A percentile compares a stretch with the other conserved stretches of the same genome.
phyloP scores from a whole-genome alignment of 1,284 basidiomycete genomes.

The Cutaneotrichosporon arboriforme region DNA sequence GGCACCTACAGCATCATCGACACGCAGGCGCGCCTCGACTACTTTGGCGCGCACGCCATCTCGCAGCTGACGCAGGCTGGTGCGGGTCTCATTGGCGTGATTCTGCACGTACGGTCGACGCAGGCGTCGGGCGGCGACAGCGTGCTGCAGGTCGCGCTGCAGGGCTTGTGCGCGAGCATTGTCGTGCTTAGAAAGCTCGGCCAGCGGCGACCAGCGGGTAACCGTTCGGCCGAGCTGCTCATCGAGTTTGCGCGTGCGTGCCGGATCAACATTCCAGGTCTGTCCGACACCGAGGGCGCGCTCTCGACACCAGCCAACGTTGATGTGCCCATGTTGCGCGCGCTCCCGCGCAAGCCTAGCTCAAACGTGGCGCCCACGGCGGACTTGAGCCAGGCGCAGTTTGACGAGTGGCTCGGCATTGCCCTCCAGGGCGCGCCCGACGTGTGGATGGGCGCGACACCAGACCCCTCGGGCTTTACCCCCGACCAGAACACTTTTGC shows the following conservation, averaged over 20 bases:
- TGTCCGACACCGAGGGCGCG: constrained; percentile 9
- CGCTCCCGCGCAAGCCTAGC: constrained; percentile 21
- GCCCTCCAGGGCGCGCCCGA: constrained; percentile 22
- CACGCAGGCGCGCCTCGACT: constrained; percentile 27
- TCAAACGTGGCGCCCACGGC: background rate
- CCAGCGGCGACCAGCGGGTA: constrained; percentile 27
- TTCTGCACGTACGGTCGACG: constrained; percentile 25
- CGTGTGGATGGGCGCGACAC: constrained; percentile 14
- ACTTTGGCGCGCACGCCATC: constrained; percentile 37
- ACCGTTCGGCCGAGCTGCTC: constrained; percentile 28
- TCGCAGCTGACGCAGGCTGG: constrained; percentile 34
- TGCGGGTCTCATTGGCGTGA: constrained; percentile 32
- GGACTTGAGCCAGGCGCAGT: constrained; percentile 16
- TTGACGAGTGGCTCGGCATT: constrained; percentile 29
- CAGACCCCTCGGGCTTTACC: constrained; percentile 10
- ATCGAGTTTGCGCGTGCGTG: constrained; percentile 31
- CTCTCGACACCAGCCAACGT: constrained; percentile 12
- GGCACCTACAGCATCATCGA: constrained; percentile 35
- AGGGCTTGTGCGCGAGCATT: constrained; percentile 29
- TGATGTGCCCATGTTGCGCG: constrained; percentile 33
- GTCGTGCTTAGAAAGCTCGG: constrained; percentile 26
- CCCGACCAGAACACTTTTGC: constrained; percentile 5
- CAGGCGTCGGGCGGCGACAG: constrained; percentile 15
- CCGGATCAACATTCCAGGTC: constrained; percentile 21
- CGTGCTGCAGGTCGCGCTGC: constrained; percentile 23